Base-by-base conservation (phyloP, 331 rosid species). In the Erythrophleum ivorense region DNA sequence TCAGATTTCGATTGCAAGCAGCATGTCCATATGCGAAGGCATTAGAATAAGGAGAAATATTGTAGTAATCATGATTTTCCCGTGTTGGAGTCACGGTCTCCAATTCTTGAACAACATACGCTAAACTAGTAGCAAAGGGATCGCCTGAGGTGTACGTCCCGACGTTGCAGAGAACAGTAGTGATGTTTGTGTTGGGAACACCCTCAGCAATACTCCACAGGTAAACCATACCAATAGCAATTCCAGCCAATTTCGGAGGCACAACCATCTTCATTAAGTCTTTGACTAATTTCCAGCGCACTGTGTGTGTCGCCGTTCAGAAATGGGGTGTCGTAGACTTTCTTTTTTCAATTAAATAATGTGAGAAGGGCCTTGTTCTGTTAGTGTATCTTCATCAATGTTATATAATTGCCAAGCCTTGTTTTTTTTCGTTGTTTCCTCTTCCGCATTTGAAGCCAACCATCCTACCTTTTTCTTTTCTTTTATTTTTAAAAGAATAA, bases 21-120 rank as follows among this genome's bases (percentile, higher is more conserved):
- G 88, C 92, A 80, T 88, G 98, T 13, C 91, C 95, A 59, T 91
- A 88, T 8, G 92, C 97, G 83, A 90, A 91, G 52, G 91, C 85
- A 88, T 88, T 92, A n/a, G 97, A 91, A 66, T 83, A 90, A 9
- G 97, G 97, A 18, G 94, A 90, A 48, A 90, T 89, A 82, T 88
- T 82, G 80, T 69, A 63, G 79, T 49, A 87, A 12, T 89, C 97
- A 15, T 83, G 66, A 21, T 64, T 82, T 18, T 76, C 79, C 9
- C 48, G 49, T 0, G 67, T 60, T 70, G 88, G 78, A 45, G 93
- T 86, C 5, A 59, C 57, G 0, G 16, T 80, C 72, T 81, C 89
- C 19, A 90, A 52, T 46, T 88, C 95, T 36, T 19, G 75, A 10
- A 94, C 83, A 63, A 90, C 83, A 60, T 90, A 91, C 40, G 54